phyloP scores from a whole-genome alignment of 2,329 filamentous ascomycete genomes.

The Cadophora malorum region DNA sequence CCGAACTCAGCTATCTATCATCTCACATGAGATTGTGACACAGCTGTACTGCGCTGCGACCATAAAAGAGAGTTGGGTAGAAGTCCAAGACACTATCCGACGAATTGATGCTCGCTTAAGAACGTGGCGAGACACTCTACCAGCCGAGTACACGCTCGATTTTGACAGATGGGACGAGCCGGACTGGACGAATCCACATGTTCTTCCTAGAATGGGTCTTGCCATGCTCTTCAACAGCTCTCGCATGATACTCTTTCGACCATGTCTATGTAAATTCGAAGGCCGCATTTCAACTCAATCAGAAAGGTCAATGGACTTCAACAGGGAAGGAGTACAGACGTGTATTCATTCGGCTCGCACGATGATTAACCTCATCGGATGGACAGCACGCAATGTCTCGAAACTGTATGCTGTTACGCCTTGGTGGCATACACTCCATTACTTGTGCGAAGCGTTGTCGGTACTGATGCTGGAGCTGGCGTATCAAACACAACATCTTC shows the following conservation, averaged over 20 bases:
- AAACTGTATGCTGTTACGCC: constrained; percentile 34
- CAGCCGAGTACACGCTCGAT: constrained; percentile 31
- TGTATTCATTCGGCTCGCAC: constrained; percentile 37
- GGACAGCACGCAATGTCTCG: constrained; percentile 21
- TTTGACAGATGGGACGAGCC: constrained; percentile 31
- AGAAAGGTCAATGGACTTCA: constrained; percentile 33
- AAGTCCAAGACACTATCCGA: constrained; percentile 36
- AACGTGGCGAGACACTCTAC: constrained; percentile 33
- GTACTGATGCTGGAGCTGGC: constrained; percentile 40
- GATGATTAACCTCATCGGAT: constrained; percentile 34
- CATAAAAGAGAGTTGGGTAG: constrained; percentile 36
- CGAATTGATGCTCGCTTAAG: constrained; percentile 35
- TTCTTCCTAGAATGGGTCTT: constrained; percentile 32
- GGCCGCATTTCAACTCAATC: constrained; percentile 31
- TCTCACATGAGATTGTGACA: constrained; percentile 39
- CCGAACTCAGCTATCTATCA: constrained; percentile 38
- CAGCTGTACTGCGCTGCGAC: constrained; percentile 40
- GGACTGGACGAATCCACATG: constrained; percentile 28
- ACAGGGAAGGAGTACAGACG: constrained; percentile 30
- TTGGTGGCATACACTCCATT: constrained; percentile 40
- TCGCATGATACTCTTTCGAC: constrained; percentile 41
- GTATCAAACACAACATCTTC: constrained; percentile 38
- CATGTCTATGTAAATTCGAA: constrained; percentile 40
- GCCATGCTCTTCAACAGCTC: constrained; percentile 37
- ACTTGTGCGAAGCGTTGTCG: constrained; percentile 40